A percentile compares a stretch with the other conserved stretches of the same genome.
Conservation (phyloP, 2,329 filamentous ascomycete species). For the Lasiodiplodia sp. region DNA sequence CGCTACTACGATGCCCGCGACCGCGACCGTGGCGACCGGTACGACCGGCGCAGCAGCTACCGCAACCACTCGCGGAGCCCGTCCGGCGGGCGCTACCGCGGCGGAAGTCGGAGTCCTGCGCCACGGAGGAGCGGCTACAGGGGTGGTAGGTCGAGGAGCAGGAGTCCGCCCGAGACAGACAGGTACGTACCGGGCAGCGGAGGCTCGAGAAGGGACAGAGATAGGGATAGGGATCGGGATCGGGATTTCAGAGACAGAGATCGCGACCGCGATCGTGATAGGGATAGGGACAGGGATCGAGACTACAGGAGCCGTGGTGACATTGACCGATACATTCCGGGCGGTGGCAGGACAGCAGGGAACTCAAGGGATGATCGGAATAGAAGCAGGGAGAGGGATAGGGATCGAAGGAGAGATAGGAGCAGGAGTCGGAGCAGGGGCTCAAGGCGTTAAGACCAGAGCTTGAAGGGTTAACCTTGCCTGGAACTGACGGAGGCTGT, state of each 20-base stretch:
- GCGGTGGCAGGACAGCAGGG: slow-evolving; percentile 34
- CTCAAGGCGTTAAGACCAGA: slow-evolving; percentile 13
- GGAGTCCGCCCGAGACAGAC: slow-evolving; percentile 49
- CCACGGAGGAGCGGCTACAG: slow-evolving; percentile 33
- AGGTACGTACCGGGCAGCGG: slow-evolving; percentile 45
- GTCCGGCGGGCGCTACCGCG: slow-evolving; percentile 2
- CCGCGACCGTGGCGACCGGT: slow-evolving; percentile 32
- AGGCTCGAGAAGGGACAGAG: slow-evolving; percentile 39
- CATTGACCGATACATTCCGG: slow-evolving; percentile 51
- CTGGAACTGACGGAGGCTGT: background rate
- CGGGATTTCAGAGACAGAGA: slow-evolving; percentile 41
- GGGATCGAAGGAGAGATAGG: slow-evolving; percentile 30
- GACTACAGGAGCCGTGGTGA: slow-evolving; percentile 46
- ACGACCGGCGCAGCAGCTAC: slow-evolving; percentile 14
- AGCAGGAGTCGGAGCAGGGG: slow-evolving; percentile 28
- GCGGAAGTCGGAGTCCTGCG: slow-evolving; percentile 37
- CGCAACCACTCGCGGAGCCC: slow-evolving; percentile 11
- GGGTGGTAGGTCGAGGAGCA: slow-evolving; percentile 32
- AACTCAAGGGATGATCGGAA: slow-evolving; percentile 27
- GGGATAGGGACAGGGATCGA: slow-evolving; percentile 46
- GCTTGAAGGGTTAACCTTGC: background rate
- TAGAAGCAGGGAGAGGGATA: slow-evolving; percentile 35
- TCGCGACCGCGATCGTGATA: slow-evolving; percentile 41
- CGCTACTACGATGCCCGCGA: slow-evolving; percentile 33
- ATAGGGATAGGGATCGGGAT: slow-evolving; percentile 37